Evolutionary conservation across 2,329 filamentous ascomycete genomes (phyloP).

Genomic region (Emergomyces pasteurianus): DNA sequence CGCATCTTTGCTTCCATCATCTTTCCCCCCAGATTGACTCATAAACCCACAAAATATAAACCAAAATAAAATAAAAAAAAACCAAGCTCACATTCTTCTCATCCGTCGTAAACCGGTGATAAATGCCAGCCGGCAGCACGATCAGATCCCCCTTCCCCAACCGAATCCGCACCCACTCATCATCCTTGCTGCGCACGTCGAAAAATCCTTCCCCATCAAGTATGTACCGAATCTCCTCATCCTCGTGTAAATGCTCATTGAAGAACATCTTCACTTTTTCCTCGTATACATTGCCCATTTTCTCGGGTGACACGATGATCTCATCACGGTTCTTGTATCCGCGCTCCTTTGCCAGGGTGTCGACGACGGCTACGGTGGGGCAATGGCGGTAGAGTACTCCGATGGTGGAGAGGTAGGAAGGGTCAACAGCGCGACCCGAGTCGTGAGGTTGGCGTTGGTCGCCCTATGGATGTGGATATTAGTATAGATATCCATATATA

Average conservation of each 20-base stretch:
- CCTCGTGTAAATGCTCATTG: slow-evolving; percentile 89
- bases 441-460: slow-evolving; percentile 90
- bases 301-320: slow-evolving; percentile 73
- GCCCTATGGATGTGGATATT: slow-evolving; percentile 43
- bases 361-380: slow-evolving; percentile 52
- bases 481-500: background rate
- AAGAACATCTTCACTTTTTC: slow-evolving; percentile 92
- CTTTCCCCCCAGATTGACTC: background rate
- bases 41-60: no score
- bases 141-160: slow-evolving; percentile 83
- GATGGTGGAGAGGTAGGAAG: slow-evolving; percentile 55
- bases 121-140: slow-evolving; percentile 88
- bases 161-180: slow-evolving; percentile 79
- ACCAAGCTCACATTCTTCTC: slow-evolving; percentile 62
- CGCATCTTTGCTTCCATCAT: background rate
- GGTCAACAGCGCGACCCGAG: slow-evolving; percentile 58
- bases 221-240: slow-evolving; percentile 96
- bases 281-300: slow-evolving; percentile 80
- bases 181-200: slow-evolving; percentile 70
- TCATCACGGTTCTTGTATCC: slow-evolving; percentile 92
- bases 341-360: slow-evolving; percentile 61
- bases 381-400: slow-evolving; percentile 71
- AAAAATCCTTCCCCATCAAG: slow-evolving; percentile 82
- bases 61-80: no score
- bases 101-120: slow-evolving; percentile 94